A percentile compares a stretch with the other conserved stretches of the same genome.
Evolutionary conservation across 2,329 filamentous ascomycete genomes (phyloP).

Genomic region (Ilyonectria destructans): DNA sequence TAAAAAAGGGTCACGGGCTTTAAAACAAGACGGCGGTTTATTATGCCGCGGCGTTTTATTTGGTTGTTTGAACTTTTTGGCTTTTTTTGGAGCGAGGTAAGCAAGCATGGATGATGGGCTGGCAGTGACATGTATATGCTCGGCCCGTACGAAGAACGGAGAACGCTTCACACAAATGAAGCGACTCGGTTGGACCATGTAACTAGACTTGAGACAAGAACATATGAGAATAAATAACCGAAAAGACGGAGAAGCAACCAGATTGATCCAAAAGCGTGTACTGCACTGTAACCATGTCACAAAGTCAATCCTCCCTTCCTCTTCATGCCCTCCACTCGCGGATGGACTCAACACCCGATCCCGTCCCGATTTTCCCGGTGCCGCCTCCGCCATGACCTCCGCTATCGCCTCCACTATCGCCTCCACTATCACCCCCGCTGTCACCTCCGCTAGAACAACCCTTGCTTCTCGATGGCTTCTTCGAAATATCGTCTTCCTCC

Average conservation of each 20-base stretch:
- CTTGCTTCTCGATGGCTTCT: not conserved
- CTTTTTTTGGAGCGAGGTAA: not conserved
- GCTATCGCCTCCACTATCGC: not conserved
- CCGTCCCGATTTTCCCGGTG: not conserved
- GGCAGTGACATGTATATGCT: no score
- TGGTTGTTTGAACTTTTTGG: not conserved
- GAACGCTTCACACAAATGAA: no score
- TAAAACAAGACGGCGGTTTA: not conserved
- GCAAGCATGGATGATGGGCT: no score
- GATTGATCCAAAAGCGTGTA: no score
- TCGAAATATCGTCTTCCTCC: not conserved
- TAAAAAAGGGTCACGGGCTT: not conserved
- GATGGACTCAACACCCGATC: not conserved
- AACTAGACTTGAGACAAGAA: no score
- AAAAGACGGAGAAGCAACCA: no score
- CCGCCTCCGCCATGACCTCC: not conserved
- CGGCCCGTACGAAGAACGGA: no score
- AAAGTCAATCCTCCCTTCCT: not conserved
- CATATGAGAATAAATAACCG: no score
- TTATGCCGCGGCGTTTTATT: not conserved
- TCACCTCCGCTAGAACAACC: not conserved
- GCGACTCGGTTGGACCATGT: no score
- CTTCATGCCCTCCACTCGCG: not conserved
- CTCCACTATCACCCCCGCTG: no score
- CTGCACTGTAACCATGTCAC: no score